Percentiles rank a stretch among this genome's conserved stretches.
phyloP scores from a whole-genome alignment of 192 early-diverging fungal genomes.

The Chytriomyces confervae region DNA sequence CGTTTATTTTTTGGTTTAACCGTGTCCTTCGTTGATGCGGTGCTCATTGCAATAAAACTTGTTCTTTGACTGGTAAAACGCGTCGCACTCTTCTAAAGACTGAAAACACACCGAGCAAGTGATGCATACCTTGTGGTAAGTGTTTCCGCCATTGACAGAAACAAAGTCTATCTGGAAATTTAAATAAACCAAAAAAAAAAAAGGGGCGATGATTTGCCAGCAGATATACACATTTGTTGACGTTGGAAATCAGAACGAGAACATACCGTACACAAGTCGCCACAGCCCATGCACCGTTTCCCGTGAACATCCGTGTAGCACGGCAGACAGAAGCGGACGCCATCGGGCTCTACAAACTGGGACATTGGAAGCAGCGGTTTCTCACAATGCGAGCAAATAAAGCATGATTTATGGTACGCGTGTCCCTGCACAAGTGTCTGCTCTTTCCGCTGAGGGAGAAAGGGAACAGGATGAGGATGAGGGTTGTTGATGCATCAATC shows the following conservation, averaged over 20 bases:
- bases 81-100: conserved; percentile 12
- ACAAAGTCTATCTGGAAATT: conserved; percentile 17
- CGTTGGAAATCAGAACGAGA: neutral
- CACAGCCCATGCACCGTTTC: conserved; percentile 19
- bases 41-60: conserved; percentile 28
- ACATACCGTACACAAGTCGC: conserved; percentile 14
- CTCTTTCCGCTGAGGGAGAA: neutral
- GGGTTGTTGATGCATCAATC: neutral
- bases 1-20: too few relatives aligned
- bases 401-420: conserved; percentile 32
- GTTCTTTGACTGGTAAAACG: neutral
- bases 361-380: conserved; percentile 29
- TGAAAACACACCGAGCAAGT: conserved; percentile 25
- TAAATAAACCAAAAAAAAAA: neutral
- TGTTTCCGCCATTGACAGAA: neutral
- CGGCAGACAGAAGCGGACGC: conserved; percentile 23
- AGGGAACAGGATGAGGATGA: neutral
- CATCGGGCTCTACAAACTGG: conserved; percentile 28
- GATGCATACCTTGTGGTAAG: conserved; percentile 25
- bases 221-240: too few relatives aligned
- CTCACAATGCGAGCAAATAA: conserved; percentile 18
- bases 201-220: neutral
- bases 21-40: neutral
- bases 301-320: conserved; percentile 17
- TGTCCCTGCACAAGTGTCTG: conserved; percentile 28